phyloP scores from a whole-genome alignment of 257 asterid genomes.

The Solanum chilense region DNA sequence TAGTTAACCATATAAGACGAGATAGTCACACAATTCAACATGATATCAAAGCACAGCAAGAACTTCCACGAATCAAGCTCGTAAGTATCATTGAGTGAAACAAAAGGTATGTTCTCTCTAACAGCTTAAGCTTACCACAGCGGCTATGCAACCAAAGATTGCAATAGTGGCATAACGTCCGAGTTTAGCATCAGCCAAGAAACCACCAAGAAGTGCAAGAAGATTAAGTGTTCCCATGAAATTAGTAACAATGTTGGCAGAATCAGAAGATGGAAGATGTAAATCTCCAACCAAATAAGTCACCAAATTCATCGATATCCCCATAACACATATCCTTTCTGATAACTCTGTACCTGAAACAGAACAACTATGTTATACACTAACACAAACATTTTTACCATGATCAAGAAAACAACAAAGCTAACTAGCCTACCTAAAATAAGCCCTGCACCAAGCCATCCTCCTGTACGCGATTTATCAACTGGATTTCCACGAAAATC shows the following conservation, averaged over 20 bases:
- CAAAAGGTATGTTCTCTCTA: not conserved
- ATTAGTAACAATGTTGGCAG: constrained; percentile 72
- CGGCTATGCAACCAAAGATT: constrained; percentile 47
- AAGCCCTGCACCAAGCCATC: constrained; percentile 89
- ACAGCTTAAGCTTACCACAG: constrained; percentile 29
- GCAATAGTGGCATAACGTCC: constrained; percentile 81
- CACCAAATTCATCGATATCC: constrained; percentile 77
- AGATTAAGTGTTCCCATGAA: constrained; percentile 90
- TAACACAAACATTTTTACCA: not conserved
- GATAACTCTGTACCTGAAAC: constrained; percentile 67
- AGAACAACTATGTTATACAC: not conserved
- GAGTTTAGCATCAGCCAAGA: constrained; percentile 77
- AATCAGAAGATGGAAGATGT: constrained; percentile 64
- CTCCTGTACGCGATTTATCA: constrained; percentile 68
- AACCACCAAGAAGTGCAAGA: constrained; percentile 78
- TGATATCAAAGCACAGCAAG: not conserved
- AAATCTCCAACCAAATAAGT: constrained; percentile 65
- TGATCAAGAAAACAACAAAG: not conserved
- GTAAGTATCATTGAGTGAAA: not conserved
- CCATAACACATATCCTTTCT: constrained; percentile 82
- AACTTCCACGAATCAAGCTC: not conserved
- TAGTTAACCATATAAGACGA: not conserved
- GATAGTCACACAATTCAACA: not conserved
- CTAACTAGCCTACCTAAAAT: constrained; percentile 39
- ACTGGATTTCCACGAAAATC: constrained; percentile 74